Base-by-base conservation (phyloP, 1,284 basidiomycete species). In the Rhodofomes roseus region DNA sequence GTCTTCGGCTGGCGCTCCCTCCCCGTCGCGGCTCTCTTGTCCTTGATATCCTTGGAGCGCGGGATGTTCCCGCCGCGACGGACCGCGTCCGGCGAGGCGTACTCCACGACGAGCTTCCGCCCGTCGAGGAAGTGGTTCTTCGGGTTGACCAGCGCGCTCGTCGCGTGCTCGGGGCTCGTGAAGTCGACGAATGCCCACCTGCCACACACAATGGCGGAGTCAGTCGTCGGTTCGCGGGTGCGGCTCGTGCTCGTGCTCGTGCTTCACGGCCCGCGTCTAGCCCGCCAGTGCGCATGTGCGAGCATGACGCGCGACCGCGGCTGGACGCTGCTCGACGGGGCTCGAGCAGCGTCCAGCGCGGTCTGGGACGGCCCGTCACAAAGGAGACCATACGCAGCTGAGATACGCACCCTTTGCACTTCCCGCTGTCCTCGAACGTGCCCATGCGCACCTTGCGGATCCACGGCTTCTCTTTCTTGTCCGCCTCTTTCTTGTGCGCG, bases 171-270 rank as follows among this genome's bases (percentile, higher is more conserved):
- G 1, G 82, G 80, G 16, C 81, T 85, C 57, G 85, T 83, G 73
- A 99, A 99, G 74, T 99, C 97, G 60, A 97, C 82, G 72, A 99
- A 99, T 0, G 93, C 95, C 76, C 95, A 98, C 22, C 95, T 97
- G 70, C 4, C 25, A 29, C 27, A 44, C 58, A 52, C n/a, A 37
- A 52, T 41, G 25, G 52, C 58, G 31, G 37, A 43, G 25, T 53
- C 55, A 60, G 14, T 25, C 1, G 31, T 22, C 31, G 51, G 29
- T 22, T 18, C n/a, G 18, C 23, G 46, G 44, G 23, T 12, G 22
- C n/a, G n/a, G n/a, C n/a, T n/a, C n/a, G n/a, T n/a, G n/a, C n/a
- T n/a, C n/a, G n/a, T n/a, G n/a, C n/a, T n/a, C n/a, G 46, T 18
- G 41, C 16, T 29, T 48, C 46, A 18, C 22, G 46, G 46, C 27